Evolutionary conservation across 305 asterid genomes (phyloP).

Genomic region (Solanum hybrid): DNA sequence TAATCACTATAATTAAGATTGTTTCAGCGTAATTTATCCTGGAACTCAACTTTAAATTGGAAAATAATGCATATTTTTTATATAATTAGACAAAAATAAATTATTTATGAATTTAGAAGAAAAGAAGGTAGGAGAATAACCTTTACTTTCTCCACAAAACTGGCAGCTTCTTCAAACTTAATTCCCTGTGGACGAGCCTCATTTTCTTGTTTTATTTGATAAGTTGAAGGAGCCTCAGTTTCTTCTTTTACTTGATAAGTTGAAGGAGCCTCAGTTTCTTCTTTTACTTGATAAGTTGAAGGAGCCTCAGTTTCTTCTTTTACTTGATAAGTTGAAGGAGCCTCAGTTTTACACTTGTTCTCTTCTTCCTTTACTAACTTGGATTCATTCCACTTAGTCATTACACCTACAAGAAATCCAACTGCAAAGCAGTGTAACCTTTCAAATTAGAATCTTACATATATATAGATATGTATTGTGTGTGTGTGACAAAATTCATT

Average conservation of each 20-base stretch:
- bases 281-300: neutral
- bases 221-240: neutral
- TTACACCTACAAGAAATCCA: conserved; percentile 92
- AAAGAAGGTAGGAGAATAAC: conserved; percentile 20
- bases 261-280: conserved; percentile 26
- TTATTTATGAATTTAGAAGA: neutral
- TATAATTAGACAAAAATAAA: neutral
- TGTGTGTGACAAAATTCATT: neutral
- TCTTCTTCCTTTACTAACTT: conserved; percentile 54
- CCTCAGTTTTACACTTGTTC: conserved; percentile 72
- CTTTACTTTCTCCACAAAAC: conserved; percentile 86
- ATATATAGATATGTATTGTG: neutral
- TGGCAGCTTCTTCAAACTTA: conserved; percentile 70
- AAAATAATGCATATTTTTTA: neutral
- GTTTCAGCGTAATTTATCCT: neutral
- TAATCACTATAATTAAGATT: neutral
- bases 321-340: neutral
- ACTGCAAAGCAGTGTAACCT: conserved; percentile 40
- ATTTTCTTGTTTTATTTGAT: neutral
- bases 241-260: neutral
- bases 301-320: neutral
- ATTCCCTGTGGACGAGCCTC: neutral
- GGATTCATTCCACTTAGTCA: conserved; percentile 66
- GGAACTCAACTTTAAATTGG: neutral
- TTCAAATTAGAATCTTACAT: conserved; percentile 19